These are phyloP conservation scores for Quercus ilex DNA, from an alignment of 306 rosid species.

Conservation along the genomic window DNA sequence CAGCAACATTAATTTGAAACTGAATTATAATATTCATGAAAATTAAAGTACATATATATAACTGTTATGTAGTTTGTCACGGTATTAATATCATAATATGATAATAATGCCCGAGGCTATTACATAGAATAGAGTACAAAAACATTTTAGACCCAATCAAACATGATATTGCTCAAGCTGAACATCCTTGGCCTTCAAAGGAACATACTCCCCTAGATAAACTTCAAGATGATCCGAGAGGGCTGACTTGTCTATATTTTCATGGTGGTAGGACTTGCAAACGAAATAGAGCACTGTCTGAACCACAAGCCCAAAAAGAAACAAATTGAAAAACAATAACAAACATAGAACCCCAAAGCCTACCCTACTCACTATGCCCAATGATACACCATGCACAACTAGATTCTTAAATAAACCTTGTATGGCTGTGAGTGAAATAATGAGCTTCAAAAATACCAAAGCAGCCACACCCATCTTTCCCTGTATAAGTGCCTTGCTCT, in stretches of 20 bases:
- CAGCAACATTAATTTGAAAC: no score
- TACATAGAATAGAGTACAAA: no score
- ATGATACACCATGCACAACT: conserved; percentile 38
- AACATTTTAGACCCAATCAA: background rate
- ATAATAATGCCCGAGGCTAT: no score
- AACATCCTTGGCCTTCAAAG: conserved; percentile 62
- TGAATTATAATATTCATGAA: no score
- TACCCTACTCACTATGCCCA: conserved; percentile 18
- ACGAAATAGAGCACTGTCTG: conserved; percentile 76
- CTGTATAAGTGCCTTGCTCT: conserved; percentile 49
- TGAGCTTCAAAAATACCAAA: conserved; percentile 18
- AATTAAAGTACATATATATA: no score
- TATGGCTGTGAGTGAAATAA: background rate
- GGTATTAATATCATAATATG: no score
- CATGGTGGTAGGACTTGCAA: conserved; percentile 84
- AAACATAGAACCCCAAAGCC: conserved; percentile 41
- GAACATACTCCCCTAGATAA: conserved; percentile 58
- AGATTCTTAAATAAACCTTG: conserved; percentile 26
- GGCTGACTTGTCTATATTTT: conserved; percentile 68
- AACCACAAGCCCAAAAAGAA: conserved; percentile 45
- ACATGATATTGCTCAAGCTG: conserved; percentile 60
- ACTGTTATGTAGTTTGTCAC: no score
- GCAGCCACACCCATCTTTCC: conserved; percentile 53
- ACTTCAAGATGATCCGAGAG: conserved; percentile 72
- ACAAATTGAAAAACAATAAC: conserved; percentile 31